Conservation (phyloP, 208 protist species). For the Trypanosoma grayi region DNA sequence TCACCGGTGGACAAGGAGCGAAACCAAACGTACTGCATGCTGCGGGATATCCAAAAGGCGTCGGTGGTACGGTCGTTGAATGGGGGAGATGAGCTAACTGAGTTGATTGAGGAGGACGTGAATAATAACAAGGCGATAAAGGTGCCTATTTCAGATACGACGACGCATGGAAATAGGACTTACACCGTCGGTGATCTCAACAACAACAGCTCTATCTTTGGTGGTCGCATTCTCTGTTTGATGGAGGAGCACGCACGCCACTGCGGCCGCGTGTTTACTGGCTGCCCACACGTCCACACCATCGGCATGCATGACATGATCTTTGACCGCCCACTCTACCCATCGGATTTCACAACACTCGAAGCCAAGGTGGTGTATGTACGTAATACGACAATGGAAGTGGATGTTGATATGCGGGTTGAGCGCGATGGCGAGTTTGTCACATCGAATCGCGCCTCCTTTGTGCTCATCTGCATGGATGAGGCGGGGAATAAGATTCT, state of each 20-base stretch:
- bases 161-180: constrained; percentile 72
- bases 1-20: constrained; percentile 74
- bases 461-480: constrained; percentile 81
- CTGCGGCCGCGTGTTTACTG: constrained; percentile 87
- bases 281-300: constrained; percentile 83
- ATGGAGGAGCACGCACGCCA: constrained; percentile 89
- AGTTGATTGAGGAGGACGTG: constrained; percentile 56
- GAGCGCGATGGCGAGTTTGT: constrained; percentile 56
- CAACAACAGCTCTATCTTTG: constrained; percentile 93
- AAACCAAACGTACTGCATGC: too few species aligned
- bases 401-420: constrained; percentile 72
- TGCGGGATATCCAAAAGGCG: too few species aligned
- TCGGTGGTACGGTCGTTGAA: too few species aligned
- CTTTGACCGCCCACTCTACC: constrained; percentile 84
- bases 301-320: constrained; percentile 88
- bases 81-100: too few species aligned
- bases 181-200: constrained; percentile 86
- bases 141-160: constrained; percentile 49
- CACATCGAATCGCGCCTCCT: constrained; percentile 82
- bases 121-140: constrained; percentile 58
- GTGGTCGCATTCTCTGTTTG: constrained; percentile 88
- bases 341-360: constrained; percentile 82
- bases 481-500: constrained; percentile 77
- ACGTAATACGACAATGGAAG: constrained; percentile 89
- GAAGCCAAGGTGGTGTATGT: constrained; percentile 83